Evolutionary conservation across 768 basidiomycete species (phyloP), one percentile per base, ranked within the genome.

Genomic region (Lepiota venenata): DNA sequence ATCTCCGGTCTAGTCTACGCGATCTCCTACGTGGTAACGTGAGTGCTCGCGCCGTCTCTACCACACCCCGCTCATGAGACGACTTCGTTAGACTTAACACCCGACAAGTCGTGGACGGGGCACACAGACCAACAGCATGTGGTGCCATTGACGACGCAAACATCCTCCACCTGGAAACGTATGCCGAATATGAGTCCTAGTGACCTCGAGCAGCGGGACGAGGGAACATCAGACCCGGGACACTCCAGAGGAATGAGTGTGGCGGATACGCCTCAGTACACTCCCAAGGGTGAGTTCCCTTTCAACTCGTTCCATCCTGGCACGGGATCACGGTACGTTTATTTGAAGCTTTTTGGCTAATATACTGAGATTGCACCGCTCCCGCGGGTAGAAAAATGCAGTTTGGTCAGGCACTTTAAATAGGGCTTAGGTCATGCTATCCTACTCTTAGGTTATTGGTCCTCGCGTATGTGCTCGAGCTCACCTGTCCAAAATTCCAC

Each of bases 1-100:
- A 32, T 48, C 40, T 22, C 41, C 32, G 49, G 16, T 55, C 10
- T 52, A 84, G 83, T 85, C n/a, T 83, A 85, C 57, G 80, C 77
- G 0, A 78, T 82, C 47, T 85, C 84, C 2, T 74, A 84, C 66
- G 69, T 87, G 63, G 83, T 84, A 37, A 82, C 85, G 82, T 84
- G 61, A 49, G 80, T 69, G 10, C 4, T 40, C 37, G 2, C 35
- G 37, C 45, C 9, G 11, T 2, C 45, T 32, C 16, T 27, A 9
- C 46, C 42, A 53, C 20, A 25, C 21, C 16, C n/a, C 58, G 58
- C 39, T 55, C 38, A 25, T 48, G 36, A 36, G 29, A 43, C 37
- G 7, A 38, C 1, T 18, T 42, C 46, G 20, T 47, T 49, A 84
- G 82, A 12, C 72, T 88, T 35, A 87, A 87, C 66, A 85, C 84